These are phyloP conservation scores for Gossypioides kirkii DNA, from an alignment of 345 rosid species.

Conservation along the genomic window DNA sequence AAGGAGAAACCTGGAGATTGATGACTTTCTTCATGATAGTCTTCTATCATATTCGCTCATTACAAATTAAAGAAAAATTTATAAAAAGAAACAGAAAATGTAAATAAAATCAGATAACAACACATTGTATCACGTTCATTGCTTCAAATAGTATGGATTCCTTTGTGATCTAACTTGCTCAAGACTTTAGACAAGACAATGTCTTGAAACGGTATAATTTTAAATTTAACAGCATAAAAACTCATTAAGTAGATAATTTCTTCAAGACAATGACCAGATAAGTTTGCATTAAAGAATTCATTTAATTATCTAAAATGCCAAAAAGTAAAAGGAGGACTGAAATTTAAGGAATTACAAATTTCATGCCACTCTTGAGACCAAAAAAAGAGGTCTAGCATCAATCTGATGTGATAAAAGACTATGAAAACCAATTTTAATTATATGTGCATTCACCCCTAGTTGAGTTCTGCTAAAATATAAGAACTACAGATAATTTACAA, in stretches of 20 bases:
- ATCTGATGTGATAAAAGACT: background rate
- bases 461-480: background rate
- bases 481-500: background rate
- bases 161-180: background rate
- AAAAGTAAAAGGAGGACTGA: background rate
- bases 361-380: background rate
- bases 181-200: background rate
- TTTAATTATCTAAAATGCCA: background rate
- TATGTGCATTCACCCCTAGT: background rate
- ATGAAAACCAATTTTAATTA: background rate
- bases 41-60: background rate
- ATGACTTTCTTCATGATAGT: background rate
- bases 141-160: background rate
- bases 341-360: background rate
- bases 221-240: background rate
- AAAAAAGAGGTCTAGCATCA: background rate
- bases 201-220: background rate
- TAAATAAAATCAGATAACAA: background rate
- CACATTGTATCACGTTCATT: background rate
- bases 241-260: background rate
- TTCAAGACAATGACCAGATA: background rate
- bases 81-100: background rate
- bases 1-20: background rate
- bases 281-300: background rate
- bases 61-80: background rate